Percentiles rank a stretch among this genome's conserved stretches.
Conservation (phyloP, 2,329 filamentous ascomycete species). For the Colletotrichum noveboracense region DNA sequence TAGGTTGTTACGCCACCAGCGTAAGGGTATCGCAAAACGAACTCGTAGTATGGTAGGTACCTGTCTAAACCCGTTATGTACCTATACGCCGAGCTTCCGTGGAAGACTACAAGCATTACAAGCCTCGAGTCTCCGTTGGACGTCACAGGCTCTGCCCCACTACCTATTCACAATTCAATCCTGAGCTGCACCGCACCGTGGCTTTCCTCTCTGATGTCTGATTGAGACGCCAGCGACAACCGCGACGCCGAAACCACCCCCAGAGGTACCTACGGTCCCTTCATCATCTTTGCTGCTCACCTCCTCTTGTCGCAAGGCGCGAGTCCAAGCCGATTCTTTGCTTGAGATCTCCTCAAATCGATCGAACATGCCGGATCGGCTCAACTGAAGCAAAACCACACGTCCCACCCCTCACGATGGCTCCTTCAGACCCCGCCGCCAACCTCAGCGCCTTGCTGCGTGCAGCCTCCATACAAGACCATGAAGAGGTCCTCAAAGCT, state of each 20-base stretch:
- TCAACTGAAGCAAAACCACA: background rate
- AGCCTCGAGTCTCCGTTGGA: background rate
- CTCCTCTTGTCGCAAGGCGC: background rate
- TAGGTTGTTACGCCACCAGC: background rate
- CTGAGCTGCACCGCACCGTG: background rate
- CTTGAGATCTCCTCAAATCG: background rate
- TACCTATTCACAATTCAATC: background rate
- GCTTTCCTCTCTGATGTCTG: background rate
- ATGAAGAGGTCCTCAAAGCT: conserved; percentile 73
- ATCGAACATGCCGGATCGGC: background rate
- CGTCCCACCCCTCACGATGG: conserved; percentile 30
- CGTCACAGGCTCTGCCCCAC: conserved; percentile 11
- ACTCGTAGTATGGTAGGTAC: background rate
- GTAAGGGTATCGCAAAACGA: background rate
- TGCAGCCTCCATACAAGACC: conserved; percentile 66
- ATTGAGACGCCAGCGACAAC: background rate
- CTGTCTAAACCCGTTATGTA: background rate
- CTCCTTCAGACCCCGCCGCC: conserved; percentile 50
- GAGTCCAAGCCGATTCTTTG: background rate
- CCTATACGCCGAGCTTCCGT: background rate
- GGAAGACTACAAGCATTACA: background rate
- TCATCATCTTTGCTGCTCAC: background rate
- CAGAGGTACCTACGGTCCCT: background rate
- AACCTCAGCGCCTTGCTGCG: conserved; percentile 61
- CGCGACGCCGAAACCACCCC: background rate